Percentiles rank a stretch among this genome's conserved stretches.
phyloP scores from a whole-genome alignment of 495 filamentous ascomycete genomes.

The Thozetella sp. region DNA sequence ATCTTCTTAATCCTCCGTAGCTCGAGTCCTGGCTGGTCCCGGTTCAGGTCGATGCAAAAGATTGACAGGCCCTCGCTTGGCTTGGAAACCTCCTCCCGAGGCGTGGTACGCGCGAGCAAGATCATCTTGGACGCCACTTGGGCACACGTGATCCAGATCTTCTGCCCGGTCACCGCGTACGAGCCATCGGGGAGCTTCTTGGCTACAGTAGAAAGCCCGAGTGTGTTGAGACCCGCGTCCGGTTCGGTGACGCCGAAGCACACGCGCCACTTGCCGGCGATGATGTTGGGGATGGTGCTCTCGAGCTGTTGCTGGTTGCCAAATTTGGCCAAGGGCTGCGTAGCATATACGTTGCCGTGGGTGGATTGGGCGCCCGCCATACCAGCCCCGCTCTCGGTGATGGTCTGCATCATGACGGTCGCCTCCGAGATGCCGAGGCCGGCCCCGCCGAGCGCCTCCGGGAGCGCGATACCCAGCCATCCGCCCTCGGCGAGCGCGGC shows the following conservation, averaged over 20 bases:
- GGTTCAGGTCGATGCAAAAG: conserved; percentile 76
- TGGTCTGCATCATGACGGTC: conserved; percentile 85
- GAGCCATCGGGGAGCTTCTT: conserved; percentile 45
- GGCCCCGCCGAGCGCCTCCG: conserved; percentile 70
- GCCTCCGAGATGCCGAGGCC: conserved; percentile 81
- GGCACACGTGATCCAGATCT: conserved; percentile 83
- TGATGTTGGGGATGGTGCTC: conserved; percentile 66
- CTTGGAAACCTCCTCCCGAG: conserved; percentile 65
- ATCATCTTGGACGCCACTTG: conserved; percentile 80
- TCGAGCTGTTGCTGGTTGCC: conserved; percentile 61
- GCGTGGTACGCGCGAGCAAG: conserved; percentile 72
- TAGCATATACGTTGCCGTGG: conserved; percentile 77
- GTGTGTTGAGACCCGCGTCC: conserved; percentile 75
- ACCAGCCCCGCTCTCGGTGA: conserved; percentile 74
- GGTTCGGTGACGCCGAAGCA: conserved; percentile 74
- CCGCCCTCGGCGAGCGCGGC: conserved; percentile 74
- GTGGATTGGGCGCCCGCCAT: conserved; percentile 79
- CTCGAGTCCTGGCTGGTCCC: conserved; percentile 55
- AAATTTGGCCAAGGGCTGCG: conserved; percentile 74
- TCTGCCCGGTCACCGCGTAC: conserved; percentile 72
- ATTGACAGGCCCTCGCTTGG: conserved; percentile 70
- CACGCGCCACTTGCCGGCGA: conserved; percentile 65
- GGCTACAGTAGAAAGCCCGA: conserved; percentile 65
- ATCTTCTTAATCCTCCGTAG: conserved; percentile 78
- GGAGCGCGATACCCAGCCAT: conserved; percentile 82